phyloP scores from a whole-genome alignment of 2,329 filamentous ascomycete species.

The Aspergillus pseudotamarii region DNA sequence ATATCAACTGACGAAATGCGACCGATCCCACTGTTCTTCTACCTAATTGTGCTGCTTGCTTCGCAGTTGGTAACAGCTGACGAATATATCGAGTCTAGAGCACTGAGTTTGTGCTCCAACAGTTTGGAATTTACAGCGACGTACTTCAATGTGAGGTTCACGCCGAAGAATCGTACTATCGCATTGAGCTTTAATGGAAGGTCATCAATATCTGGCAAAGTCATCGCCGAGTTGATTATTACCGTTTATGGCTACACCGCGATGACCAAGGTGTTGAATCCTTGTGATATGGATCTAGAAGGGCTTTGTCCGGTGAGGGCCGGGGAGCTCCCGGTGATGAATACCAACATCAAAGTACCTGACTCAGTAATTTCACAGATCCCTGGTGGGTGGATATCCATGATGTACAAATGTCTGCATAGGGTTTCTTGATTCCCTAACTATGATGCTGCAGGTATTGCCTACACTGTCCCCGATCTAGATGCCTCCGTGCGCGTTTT shows the following conservation, averaged over 20 bases:
- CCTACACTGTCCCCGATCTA: conserved; percentile 86
- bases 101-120: conserved; percentile 77
- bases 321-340: conserved; percentile 71
- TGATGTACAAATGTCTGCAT: not conserved
- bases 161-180: conserved; percentile 68
- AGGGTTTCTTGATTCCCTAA: not conserved
- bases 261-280: conserved; percentile 68
- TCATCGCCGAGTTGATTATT: conserved; percentile 74
- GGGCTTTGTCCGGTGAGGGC: conserved; percentile 90
- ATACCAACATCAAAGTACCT: conserved; percentile 67
- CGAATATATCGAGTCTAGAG: conserved; percentile 14
- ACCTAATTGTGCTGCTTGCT: not conserved
- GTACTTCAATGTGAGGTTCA: conserved; percentile 77
- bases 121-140: conserved; percentile 86
- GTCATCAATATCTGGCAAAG: conserved; percentile 79
- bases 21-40: not conserved
- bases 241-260: conserved; percentile 80
- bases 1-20: not conserved
- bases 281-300: conserved; percentile 68
- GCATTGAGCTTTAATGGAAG: conserved; percentile 76
- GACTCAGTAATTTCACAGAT: conserved; percentile 63
- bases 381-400: conserved; percentile 55
- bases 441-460: conserved; percentile 60
- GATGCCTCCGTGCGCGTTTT: conserved; percentile 81
- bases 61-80: not conserved